Base-by-base conservation (phyloP, 2,329 filamentous ascomycete genomes). In the Samsoniella hepiali region DNA sequence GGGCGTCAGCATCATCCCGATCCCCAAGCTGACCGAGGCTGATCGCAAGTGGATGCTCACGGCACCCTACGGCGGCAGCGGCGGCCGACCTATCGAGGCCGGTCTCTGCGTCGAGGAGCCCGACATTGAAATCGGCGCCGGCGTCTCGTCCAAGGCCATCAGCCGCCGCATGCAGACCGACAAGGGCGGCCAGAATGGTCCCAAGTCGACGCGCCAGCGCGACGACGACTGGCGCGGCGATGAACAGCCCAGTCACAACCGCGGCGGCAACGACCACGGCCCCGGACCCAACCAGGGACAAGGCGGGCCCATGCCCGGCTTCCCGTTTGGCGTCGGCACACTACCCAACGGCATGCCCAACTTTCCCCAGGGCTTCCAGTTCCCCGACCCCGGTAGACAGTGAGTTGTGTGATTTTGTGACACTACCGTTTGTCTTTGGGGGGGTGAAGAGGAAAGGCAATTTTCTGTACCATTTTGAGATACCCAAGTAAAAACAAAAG, bases 31-130 rank as follows among this genome's bases (percentile, higher is more conserved):
- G 63, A 99, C 95, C 1, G 95, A 99, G 69, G 95, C 95, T 32
- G 95, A 99, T 78, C 87, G 91, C 66, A 97, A 98, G 77, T 99
- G 95, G 95, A 92, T 98, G 83, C 78, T 97, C 67, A 97, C 88
- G 42, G 96, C 95, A 13, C 91, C 96, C 68, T 97, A 89, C 73
- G 95, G 95, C 68, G 95, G 95, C 62, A 97, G 91, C 66, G 95
- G 94, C 63, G 95, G 94, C 62, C 84, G 85, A 63, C 79, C 87
- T 2, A 91, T 99, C 65, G 89, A 93, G 72, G 81, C 85, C 15
- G 93, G 93, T 49, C 86, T 99, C 78, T 90, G 93, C 7, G 90
- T 99, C 32, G 95, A 99, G 74, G 95, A 99, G 77, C 95, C 95
- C 3, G 95, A 99, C 73, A 99, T 99, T 70, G 95, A 99, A 77